A percentile compares a stretch with the other conserved stretches of the same genome.
Evolutionary conservation across 1,284 basidiomycete species (phyloP).

Genomic region (Leccinum griseonigrum): DNA sequence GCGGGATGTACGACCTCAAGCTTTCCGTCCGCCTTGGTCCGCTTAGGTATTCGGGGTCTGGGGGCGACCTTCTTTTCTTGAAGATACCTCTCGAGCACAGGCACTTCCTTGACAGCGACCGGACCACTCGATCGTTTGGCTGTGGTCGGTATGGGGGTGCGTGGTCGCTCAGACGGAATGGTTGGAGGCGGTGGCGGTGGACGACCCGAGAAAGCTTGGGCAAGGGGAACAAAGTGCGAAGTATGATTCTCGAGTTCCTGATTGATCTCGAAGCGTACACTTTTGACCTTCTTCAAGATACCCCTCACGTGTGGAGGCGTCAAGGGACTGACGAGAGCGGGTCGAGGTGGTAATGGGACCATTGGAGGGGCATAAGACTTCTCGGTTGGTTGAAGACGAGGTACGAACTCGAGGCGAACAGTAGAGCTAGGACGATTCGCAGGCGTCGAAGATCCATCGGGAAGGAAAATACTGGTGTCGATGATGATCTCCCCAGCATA

Average conservation of each 20-base stretch:
- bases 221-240: background rate
- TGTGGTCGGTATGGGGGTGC: conserved; percentile 9
- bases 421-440: conserved; percentile 3
- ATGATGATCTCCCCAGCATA: background rate
- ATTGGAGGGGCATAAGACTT: conserved; percentile 19
- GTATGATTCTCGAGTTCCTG: conserved; percentile 3
- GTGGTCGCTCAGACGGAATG: conserved; percentile 13
- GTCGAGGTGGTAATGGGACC: conserved; percentile 32
- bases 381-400: background rate
- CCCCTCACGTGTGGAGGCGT: conserved; percentile 29
- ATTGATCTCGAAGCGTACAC: conserved; percentile 29
- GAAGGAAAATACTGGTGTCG: conserved; percentile 13
- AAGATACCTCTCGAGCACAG: background rate
- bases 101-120: conserved; percentile 1
- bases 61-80: conserved; percentile 11
- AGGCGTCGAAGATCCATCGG: conserved; percentile 12
- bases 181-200: conserved; percentile 14
- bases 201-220: conserved; percentile 8
- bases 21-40: conserved; percentile 14
- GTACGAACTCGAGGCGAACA: background rate
- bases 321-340: conserved; percentile 29
- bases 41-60: conserved; percentile 17
- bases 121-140: background rate
- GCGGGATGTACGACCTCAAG: background rate
- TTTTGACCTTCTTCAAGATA: conserved; percentile 34